phyloP scores from a whole-genome alignment of 2,329 filamentous ascomycete genomes.

The Ceratocystis huliohia region DNA sequence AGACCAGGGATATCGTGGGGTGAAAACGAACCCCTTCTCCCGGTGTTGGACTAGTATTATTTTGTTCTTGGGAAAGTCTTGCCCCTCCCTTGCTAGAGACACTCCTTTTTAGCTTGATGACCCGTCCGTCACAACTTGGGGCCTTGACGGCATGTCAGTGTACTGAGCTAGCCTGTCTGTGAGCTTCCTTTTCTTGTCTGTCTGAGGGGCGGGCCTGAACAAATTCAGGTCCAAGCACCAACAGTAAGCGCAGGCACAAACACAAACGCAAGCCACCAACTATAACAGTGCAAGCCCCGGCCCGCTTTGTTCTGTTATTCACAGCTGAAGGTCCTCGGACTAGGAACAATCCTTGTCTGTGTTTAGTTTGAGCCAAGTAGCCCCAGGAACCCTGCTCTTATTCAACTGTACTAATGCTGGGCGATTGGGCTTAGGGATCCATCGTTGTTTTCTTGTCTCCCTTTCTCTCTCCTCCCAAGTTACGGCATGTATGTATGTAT shows the following conservation, averaged over 20 bases:
- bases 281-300: not conserved
- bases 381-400: not conserved
- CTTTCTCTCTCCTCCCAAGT: not conserved
- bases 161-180: slow-evolving; percentile 10
- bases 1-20: not conserved
- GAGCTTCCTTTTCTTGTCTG: slow-evolving; percentile 6
- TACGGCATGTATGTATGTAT: not conserved
- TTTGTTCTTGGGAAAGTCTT: too few species aligned
- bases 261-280: not conserved
- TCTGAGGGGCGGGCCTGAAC: not conserved
- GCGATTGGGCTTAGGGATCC: too few species aligned
- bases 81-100: not conserved
- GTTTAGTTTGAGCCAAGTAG: not conserved
- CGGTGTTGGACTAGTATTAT: not conserved
- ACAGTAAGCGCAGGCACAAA: not conserved
- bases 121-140: not conserved
- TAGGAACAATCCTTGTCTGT: not conserved
- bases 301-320: not conserved
- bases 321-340: not conserved
- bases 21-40: not conserved
- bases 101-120: not conserved
- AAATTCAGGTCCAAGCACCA: not conserved
- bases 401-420: too few species aligned
- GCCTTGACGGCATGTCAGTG: slow-evolving; percentile 12
- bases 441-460: not conserved